Base-by-base conservation (phyloP, 805 yeast species). In the Candida incommunis region DNA sequence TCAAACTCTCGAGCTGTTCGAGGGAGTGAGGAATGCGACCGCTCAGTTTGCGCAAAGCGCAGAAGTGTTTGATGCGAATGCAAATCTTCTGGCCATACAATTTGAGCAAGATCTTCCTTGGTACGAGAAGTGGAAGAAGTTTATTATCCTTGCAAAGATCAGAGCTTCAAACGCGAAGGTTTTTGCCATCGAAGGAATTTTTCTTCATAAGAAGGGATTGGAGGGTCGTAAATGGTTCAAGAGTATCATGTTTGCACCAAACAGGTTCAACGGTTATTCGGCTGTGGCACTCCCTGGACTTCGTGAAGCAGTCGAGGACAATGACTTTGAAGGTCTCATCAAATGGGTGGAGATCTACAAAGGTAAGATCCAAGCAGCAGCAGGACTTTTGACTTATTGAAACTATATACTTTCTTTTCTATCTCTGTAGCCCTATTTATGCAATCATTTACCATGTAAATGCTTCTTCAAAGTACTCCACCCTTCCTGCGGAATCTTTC, bases 91-190 rank as follows among this genome's bases (percentile, higher is more conserved):
- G 50, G 61, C 63, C 1, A 68, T 71, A 31, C 20, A 31, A 26
- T 73, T 78, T 45, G 61, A 69, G 1, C 64, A 70, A 40, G 96
- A 85, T 53, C 81, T 74, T 53, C 87, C 96, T 1, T 82, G 95
- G 87, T 85, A 80, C 65, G 67, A 71, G 40, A 43, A 47, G 21
- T 42, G 45, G 42, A 49, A 49, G 45, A 55, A 58, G 49, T 40
- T 56, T 23, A 29, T 45, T 40, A 48, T 58, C 7, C 46, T 54
- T 27, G 47, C 47, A 29, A 47, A 51, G 43, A 49, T 59, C 43
- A 47, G 51, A 43, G 46, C 48, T 3, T 58, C 65, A 34, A 76
- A 77, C 56, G 26, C 50, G 24, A 66, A 66, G 50, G 59, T 73
- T 41, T 59, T 58, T 46, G 58, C 51, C 41, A 61, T 70, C 34